Percentiles rank a stretch among this genome's conserved stretches.
Conservation (phyloP, 176 grass and related monocot species). For the Lolium rigidum region DNA sequence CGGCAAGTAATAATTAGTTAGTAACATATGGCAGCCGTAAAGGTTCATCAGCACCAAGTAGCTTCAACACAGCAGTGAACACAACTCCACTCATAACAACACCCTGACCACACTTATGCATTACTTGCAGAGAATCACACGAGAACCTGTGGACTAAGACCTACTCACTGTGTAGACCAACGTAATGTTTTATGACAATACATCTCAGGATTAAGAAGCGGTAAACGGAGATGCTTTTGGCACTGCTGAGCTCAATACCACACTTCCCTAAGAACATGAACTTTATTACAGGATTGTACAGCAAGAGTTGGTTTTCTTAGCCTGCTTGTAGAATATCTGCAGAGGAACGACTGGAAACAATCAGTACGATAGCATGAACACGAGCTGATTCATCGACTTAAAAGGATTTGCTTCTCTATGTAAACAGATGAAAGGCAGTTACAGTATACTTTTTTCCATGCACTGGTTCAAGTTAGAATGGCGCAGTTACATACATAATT, state of each 20-base stretch:
- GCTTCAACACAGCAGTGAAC: neutral
- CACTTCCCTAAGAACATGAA: neutral
- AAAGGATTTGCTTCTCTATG: neutral
- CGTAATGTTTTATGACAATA: neutral
- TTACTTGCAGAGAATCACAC: constrained; percentile 36
- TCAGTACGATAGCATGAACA: constrained; percentile 1
- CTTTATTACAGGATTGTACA: constrained; percentile 68
- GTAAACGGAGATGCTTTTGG: neutral
- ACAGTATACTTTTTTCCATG: no score
- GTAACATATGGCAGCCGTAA: neutral
- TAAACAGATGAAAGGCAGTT: no score
- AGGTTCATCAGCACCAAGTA: neutral
- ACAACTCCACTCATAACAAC: neutral
- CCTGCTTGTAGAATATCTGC: constrained; percentile 98
- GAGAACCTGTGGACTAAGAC: neutral
- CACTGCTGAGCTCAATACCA: neutral
- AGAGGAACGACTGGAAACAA: neutral
- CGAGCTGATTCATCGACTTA: neutral
- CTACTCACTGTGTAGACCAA: neutral
- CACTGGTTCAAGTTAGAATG: no score
- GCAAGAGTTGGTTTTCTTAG: constrained; percentile 88
- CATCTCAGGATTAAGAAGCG: neutral
- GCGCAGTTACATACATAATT: no score
- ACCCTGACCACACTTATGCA: neutral
- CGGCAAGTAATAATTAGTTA: neutral